phyloP scores from a whole-genome alignment of 169 alveolate species.

The Cryptosporidium meleagridis region DNA sequence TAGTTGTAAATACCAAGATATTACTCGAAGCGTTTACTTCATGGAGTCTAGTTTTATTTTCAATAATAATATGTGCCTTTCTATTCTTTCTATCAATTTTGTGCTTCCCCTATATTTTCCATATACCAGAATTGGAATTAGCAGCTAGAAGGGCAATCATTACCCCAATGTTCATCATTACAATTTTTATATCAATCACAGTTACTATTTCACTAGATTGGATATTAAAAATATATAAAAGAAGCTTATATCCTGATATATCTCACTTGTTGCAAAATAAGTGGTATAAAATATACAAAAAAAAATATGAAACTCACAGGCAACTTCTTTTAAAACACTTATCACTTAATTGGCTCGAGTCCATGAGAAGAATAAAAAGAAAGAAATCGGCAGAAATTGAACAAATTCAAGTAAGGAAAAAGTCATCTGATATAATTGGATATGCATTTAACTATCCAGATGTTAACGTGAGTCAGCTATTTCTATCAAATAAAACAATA shows the following conservation, averaged over 20 bases:
- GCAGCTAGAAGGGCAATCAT: constrained; percentile 58
- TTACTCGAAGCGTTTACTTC: constrained; percentile 75
- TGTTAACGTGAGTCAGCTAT: constrained; percentile 49
- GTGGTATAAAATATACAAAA: constrained; percentile 40
- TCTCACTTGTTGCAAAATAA: constrained; percentile 56
- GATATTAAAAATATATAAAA: constrained; percentile 57
- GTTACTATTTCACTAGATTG: constrained; percentile 56
- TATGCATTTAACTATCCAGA: constrained; percentile 74
- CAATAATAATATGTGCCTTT: constrained; percentile 34
- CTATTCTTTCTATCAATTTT: constrained; percentile 36
- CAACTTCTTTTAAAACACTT: constrained; percentile 28
- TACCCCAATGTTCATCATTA: constrained; percentile 69
- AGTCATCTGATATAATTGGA: constrained; percentile 70
- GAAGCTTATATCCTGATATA: constrained; percentile 60
- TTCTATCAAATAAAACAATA: constrained; percentile 42
- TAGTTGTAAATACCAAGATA: constrained; percentile 83
- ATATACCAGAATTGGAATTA: constrained; percentile 46
- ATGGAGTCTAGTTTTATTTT: constrained; percentile 54
- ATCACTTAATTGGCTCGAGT: constrained; percentile 55
- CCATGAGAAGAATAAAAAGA: constrained; percentile 49
- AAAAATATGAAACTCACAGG: constrained; percentile 63
- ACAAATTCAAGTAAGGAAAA: constrained; percentile 30
- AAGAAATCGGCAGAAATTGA: constrained; percentile 22
- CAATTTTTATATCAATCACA: constrained; percentile 44
- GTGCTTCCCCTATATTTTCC: constrained; percentile 43